Base-by-base conservation (phyloP, 495 filamentous ascomycete species). In the Xylaria acuta region DNA sequence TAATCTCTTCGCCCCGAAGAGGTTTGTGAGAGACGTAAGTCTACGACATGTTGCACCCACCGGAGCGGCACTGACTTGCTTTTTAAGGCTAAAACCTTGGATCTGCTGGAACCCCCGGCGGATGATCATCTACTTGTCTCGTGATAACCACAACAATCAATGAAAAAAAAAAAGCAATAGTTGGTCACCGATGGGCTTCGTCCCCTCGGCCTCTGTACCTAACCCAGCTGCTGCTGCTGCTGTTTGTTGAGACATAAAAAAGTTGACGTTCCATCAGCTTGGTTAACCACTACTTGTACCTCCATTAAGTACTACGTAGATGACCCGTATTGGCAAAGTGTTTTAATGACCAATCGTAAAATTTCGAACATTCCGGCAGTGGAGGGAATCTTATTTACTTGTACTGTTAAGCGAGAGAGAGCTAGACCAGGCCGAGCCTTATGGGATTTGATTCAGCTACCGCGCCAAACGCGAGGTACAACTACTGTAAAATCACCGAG, bases 341-440 rank as follows among this genome's bases (percentile, higher is more conserved):
- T 32, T 56, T 30, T 30, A 56, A 30, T 54, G 64, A 54, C 64
- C 64, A 67, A 67, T 67, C 64, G 64, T 67, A 67, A 40, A 67
- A 67, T 40, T 67, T 67, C 43, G 16, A 41, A 16, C 2, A 34
- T 65, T 14, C 18, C 18, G 20, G 2, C 12, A 30, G 51, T 30
- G n/a, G 27, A 16, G 45, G n/a, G 45, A 22, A n/a, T 7, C 45
- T 54, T 12, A 12, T 25, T 53, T 22, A n/a, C n/a, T n/a, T n/a
- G n/a, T n/a, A n/a, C n/a, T n/a, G n/a, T n/a, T n/a, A n/a, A n/a
- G n/a, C n/a, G n/a, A n/a, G n/a, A n/a, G n/a, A n/a, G n/a, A n/a
- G n/a, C 20, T 14, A n/a, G n/a, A 41, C 38, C 11, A 43, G 38
- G 38, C 60, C 40, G 11, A 45, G 62, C 25, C 62, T 45, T 34